Evolutionary conservation across 2,329 filamentous ascomycete genomes (phyloP).

Genomic region (Ophiostoma perfectum): DNA sequence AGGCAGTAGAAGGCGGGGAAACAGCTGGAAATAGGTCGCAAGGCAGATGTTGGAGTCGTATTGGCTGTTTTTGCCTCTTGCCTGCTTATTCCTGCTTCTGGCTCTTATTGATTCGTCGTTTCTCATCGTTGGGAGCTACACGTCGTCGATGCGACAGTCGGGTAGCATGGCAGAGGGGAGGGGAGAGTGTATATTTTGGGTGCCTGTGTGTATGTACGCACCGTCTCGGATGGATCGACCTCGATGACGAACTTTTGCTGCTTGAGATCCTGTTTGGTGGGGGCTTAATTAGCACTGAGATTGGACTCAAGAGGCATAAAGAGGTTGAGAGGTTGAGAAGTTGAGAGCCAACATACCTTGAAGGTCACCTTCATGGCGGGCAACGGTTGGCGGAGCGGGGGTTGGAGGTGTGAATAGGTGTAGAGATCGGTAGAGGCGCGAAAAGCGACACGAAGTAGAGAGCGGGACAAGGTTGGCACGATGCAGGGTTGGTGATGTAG

Average conservation of each 20-base stretch:
- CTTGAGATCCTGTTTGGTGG: constrained; percentile 72
- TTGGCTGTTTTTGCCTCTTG: constrained; percentile 3
- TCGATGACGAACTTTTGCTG: constrained; percentile 98
- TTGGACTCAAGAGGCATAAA: neutral
- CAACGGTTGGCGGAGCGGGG: constrained; percentile 22
- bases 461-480: neutral
- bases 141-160: neutral
- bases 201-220: constrained; percentile 44
- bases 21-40: constrained; percentile 10
- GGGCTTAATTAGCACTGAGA: constrained; percentile 21
- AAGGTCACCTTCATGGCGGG: constrained; percentile 64
- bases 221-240: constrained; percentile 84
- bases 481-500: neutral
- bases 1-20: constrained; percentile 15
- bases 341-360: constrained; percentile 42
- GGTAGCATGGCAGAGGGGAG: neutral
- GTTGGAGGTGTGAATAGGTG: neutral
- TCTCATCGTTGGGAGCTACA: neutral
- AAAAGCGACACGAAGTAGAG: neutral
- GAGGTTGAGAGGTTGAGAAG: neutral
- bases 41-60: neutral
- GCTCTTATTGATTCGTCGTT: neutral
- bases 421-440: constrained; percentile 13
- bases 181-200: constrained; percentile 26
- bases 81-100: neutral